Evolutionary conservation across 1,284 basidiomycete species (phyloP), one percentile per base, ranked within the genome.

Genomic region (Taiwanofungus camphoratus): DNA sequence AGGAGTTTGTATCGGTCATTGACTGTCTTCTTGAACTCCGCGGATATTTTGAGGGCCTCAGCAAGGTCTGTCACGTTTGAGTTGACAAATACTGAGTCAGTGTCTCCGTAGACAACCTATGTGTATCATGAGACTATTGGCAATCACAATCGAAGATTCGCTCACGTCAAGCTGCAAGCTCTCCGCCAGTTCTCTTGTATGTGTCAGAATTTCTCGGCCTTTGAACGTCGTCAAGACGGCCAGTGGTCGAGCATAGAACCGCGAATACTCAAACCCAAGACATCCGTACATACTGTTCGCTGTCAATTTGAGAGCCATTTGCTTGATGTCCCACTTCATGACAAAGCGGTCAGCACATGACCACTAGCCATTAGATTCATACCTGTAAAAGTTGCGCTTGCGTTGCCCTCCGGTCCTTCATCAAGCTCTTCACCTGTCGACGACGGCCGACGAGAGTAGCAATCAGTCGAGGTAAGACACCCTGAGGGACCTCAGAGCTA

Each of bases 281-380:
- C 96, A 99, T 18, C 96, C 96, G 65, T 99, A 99, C 95, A 99
- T 99, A 72, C 91, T 95, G 72, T 99, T 99, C 47, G 96, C 96
- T 1, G 95, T 99, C 40, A 99, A 82, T 70, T 99, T 99, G 46
- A 99, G 74, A 4, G 96, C 96, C 62, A 91, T 84, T 60, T 99
- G 96, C 63, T 94, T 95, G 70, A 99, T 97, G 59, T 99, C 92
- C 61, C 86, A 94, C 86, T 93, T 56, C 8, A 42, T 23, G 18
- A 22, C 22, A 21, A 15, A 2, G 3, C 22, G 13, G 30, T 42
- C 15, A 48, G 26, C 4, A 12, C n/a, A 7, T 22, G 7, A 0
- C 16, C 2, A 22, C 24, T 5, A 15, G 12, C 8, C 3, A 12
- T 6, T 6, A 3, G 29, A 19, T 30, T 9, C 12, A n/a, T 19